Conservation (phyloP, 345 rosid species). For the Gossypium arboreum region DNA sequence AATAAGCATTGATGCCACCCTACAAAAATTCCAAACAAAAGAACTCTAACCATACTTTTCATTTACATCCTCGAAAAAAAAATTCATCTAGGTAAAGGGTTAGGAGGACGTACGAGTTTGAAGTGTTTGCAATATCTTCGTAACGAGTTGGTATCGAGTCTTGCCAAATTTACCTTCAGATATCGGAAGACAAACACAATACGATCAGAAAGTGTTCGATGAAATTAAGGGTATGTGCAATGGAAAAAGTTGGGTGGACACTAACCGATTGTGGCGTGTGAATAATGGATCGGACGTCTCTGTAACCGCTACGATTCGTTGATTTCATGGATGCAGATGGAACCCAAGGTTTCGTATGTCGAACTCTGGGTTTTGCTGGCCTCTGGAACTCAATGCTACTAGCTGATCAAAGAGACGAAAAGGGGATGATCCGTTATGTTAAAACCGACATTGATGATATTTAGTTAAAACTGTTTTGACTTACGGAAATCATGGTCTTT, state of each 20-base stretch:
- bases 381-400: conserved; percentile 44
- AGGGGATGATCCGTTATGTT: background rate
- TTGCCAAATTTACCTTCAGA: conserved; percentile 30
- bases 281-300: conserved; percentile 59
- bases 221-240: background rate
- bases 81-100: background rate
- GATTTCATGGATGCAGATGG: conserved; percentile 35
- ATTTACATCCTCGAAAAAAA: background rate
- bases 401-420: conserved; percentile 29
- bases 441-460: background rate
- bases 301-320: conserved; percentile 36
- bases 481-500: conserved; percentile 32
- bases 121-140: conserved; percentile 58
- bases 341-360: conserved; percentile 48
- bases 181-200: background rate
- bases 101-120: conserved; percentile 40
- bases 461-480: conserved; percentile 1
- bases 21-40: conserved; percentile 18
- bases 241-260: background rate
- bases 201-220: background rate
- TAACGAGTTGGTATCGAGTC: conserved; percentile 43
- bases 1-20: conserved; percentile 36
- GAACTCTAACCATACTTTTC: background rate
- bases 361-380: conserved; percentile 45
- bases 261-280: conserved; percentile 41